These are phyloP conservation scores for Pyrus betulifolia DNA, from an alignment of 306 rosid genomes.

Conservation along the genomic window DNA sequence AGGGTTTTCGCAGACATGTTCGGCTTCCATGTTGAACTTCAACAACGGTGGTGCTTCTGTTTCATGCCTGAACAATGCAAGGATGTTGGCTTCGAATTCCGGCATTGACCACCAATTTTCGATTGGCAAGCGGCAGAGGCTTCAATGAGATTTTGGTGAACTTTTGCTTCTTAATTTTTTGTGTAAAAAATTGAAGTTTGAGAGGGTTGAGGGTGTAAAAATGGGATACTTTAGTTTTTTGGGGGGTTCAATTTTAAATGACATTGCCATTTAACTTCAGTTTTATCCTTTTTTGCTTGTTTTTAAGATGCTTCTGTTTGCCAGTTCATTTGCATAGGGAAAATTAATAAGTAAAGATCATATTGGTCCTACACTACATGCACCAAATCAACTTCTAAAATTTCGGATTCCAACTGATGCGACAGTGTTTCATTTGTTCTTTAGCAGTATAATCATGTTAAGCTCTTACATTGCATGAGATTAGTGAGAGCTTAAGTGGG, in stretches of 20 bases:
- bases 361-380: neutral
- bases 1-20: slow-evolving; percentile 40
- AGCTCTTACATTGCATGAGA: neutral
- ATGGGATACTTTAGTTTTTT: slow-evolving; percentile 26
- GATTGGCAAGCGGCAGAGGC: slow-evolving; percentile 42
- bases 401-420: neutral
- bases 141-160: slow-evolving; percentile 18
- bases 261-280: slow-evolving; percentile 15
- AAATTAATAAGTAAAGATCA: neutral
- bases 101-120: slow-evolving; percentile 19
- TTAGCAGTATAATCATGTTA: neutral
- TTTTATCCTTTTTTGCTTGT: neutral
- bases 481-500: neutral
- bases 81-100: slow-evolving; percentile 16
- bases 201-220: slow-evolving; percentile 37
- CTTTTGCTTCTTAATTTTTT: neutral
- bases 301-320: neutral
- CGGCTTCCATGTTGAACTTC: slow-evolving; percentile 51
- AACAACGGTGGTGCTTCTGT: slow-evolving; percentile 17
- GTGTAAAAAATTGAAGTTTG: slow-evolving; percentile 9
- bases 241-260: slow-evolving; percentile 24
- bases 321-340: neutral
- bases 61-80: slow-evolving; percentile 23
- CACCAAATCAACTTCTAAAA: neutral
- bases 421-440: neutral